Evolutionary conservation across 306 rosid species (phyloP), one percentile per base, ranked within the genome.

Genomic region (Senna siamea): DNA sequence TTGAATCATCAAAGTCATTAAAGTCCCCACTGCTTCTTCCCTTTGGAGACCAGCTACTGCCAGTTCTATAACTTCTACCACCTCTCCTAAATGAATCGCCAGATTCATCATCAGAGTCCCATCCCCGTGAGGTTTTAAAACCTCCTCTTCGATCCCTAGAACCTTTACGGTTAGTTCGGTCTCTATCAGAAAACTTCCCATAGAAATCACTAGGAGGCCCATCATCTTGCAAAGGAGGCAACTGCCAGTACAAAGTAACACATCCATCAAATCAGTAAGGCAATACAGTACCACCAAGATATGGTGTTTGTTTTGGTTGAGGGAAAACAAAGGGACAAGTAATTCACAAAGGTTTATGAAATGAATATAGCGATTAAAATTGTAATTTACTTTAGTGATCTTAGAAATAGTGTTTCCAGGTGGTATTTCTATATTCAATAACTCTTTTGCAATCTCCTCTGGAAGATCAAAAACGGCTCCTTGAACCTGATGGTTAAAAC

Each of bases 381-480:
- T 62, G 74, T 37, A 46, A 67, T 70, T 66, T 43, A 94, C 99
- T 96, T 92, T 92, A 53, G 87, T 74, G 76, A 94, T 74, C 89
- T 87, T 94, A 79, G 94, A 56, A 70, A 94, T 72, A 26, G 87
- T 88, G 79, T 88, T 88, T 78, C 97, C 97, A 53, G 92, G 81
- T 56, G 96, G 97, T 51, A 86, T 52, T 35, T 87, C 87, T 83
- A 75, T 89, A n/a, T 48, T 78, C 58, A 94, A 85, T 80, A 94
- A 84, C 83, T 88, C 96, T 72, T 88, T 94, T 20, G 97, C 99
- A 74, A 88, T 83, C 59, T 92, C 99, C 82, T 94, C 97, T 3
- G 99, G 97, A 73, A 94, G 88, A 88, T 94, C 99, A 72, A 94
- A 94, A 73, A 94, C 97, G 2, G 99, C 99, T 79, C 95, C 96